phyloP scores from a whole-genome alignment of 306 rosid genomes.

The Ceratonia siliqua region DNA sequence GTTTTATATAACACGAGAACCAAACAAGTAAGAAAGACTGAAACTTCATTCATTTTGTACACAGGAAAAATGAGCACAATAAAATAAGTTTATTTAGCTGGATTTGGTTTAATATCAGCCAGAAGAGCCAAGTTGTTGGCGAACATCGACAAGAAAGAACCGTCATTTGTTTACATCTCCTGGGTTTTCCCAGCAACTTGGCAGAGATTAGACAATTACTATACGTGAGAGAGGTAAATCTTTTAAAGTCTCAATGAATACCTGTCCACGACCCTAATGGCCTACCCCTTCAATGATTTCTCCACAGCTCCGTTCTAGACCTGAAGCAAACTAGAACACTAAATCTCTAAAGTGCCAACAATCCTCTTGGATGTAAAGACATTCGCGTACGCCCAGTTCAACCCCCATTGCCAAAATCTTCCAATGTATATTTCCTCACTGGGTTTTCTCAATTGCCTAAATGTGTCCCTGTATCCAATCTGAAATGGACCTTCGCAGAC shows the following conservation, averaged over 20 bases:
- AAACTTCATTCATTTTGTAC: background rate
- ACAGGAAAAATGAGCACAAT: background rate
- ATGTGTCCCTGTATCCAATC: conserved; percentile 31
- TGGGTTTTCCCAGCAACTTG: conserved; percentile 20
- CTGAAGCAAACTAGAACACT: conserved; percentile 31
- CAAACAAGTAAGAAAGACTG: conserved; percentile 6
- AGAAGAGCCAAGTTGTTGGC: conserved; percentile 8
- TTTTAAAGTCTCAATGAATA: conserved; percentile 24
- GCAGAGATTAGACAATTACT: background rate
- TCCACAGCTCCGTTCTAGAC: conserved; percentile 26
- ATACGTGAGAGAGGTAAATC: background rate
- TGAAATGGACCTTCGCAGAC: conserved; percentile 17
- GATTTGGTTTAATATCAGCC: conserved; percentile 32
- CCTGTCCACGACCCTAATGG: conserved; percentile 30
- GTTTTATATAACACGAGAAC: conserved; percentile 12
- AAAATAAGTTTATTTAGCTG: background rate
- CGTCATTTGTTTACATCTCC: conserved; percentile 18
- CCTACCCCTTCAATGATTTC: conserved; percentile 28
- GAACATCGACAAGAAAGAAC: conserved; percentile 4
- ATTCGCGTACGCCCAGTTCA: conserved; percentile 26
- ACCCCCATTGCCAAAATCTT: conserved; percentile 33
- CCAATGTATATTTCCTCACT: conserved; percentile 3
- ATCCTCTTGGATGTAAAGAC: conserved; percentile 31
- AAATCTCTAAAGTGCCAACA: conserved; percentile 46
- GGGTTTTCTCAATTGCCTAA: conserved; percentile 39